Evolutionary conservation across 2,329 filamentous ascomycete species (phyloP).

Genomic region (Massarina eburnea): DNA sequence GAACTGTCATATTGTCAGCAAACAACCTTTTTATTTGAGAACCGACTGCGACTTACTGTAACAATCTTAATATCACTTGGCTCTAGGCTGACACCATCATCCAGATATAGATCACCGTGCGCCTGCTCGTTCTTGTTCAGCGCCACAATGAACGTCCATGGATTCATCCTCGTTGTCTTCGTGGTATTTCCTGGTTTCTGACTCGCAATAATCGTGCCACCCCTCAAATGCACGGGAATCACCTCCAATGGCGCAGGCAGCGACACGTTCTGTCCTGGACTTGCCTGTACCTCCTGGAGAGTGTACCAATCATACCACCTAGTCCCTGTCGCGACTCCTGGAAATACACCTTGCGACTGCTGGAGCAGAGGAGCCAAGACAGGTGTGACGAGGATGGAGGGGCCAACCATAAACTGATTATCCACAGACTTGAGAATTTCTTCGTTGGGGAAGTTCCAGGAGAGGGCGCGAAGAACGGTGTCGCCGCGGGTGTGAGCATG

Average conservation of each 20-base stretch:
- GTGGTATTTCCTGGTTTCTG: constrained; percentile 60
- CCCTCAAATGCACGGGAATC: constrained; percentile 67
- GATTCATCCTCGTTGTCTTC: constrained; percentile 62
- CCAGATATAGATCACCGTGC: constrained; percentile 69
- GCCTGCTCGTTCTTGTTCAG: constrained; percentile 64
- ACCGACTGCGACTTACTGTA: neutral
- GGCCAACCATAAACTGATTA: constrained; percentile 61
- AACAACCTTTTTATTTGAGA: neutral
- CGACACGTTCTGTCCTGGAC: constrained; percentile 49
- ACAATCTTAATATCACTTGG: constrained; percentile 54
- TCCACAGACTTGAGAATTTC: constrained; percentile 46
- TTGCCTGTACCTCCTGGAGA: constrained; percentile 26
- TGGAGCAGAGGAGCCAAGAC: constrained; percentile 57
- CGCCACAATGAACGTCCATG: constrained; percentile 73
- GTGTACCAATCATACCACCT: constrained; percentile 48
- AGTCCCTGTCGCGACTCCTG: constrained; percentile 62
- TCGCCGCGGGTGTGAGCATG: constrained; percentile 45
- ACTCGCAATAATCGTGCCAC: constrained; percentile 63
- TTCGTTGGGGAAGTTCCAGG: constrained; percentile 59
- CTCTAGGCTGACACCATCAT: constrained; percentile 71
- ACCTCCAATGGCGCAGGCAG: constrained; percentile 46
- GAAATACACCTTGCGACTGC: constrained; percentile 54
- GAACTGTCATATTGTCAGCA: neutral
- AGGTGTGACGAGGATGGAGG: constrained; percentile 58
- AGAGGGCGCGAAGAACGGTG: neutral